Evolutionary conservation across 1,139 yeast species (phyloP).

Genomic region (Candida sp.): DNA sequence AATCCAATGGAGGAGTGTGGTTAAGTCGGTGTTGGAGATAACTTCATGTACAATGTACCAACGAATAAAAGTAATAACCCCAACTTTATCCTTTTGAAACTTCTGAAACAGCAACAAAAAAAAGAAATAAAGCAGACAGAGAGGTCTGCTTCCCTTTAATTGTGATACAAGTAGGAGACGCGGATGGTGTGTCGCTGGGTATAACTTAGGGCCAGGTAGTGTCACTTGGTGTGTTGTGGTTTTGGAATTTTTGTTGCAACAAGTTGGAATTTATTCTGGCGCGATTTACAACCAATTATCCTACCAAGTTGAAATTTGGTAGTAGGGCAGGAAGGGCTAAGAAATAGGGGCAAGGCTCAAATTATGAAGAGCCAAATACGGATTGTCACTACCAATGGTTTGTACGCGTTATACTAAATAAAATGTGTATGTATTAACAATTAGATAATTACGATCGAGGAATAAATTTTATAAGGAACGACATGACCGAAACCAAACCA

Average conservation of each 20-base stretch:
- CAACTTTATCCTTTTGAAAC: neutral
- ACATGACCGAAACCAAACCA: slow-evolving; percentile 2
- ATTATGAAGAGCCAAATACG: neutral
- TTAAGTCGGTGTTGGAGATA: neutral
- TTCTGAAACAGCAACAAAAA: neutral
- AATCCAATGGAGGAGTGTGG: neutral
- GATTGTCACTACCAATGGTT: too few species aligned
- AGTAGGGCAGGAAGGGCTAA: neutral
- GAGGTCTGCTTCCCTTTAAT: neutral
- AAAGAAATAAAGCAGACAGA: neutral
- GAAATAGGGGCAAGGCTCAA: neutral
- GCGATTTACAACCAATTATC: neutral
- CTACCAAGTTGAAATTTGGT: neutral
- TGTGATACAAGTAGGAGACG: too few species aligned
- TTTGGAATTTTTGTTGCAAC: neutral
- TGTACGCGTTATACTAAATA: neutral
- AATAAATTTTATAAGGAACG: slow-evolving; percentile 3
- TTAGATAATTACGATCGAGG: slow-evolving; percentile 5
- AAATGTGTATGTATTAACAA: slow-evolving; percentile 1
- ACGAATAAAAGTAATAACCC: neutral
- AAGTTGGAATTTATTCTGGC: slow-evolving; percentile 1
- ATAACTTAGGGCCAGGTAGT: neutral
- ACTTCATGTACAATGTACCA: neutral
- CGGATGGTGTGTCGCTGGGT: too few species aligned
- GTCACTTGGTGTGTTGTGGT: neutral